Base-by-base conservation (phyloP, 352 stramenopile genomes). In the Globisporangium cylindrosporum region DNA sequence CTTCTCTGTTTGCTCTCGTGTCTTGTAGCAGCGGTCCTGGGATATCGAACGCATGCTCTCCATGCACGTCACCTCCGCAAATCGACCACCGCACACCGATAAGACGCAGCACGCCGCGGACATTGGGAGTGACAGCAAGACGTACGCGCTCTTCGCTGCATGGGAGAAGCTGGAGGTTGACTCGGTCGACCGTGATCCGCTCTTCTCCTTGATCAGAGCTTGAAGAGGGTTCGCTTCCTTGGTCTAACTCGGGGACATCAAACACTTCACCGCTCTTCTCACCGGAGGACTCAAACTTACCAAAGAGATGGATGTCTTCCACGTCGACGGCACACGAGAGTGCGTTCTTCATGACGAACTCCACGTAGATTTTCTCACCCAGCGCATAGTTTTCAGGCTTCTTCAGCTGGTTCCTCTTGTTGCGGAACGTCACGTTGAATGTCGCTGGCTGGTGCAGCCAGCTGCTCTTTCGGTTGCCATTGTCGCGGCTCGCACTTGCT, bases 311-410 rank as follows among this genome's bases (percentile, higher is more conserved):
- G 67, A 95, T 89, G 55, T 89, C 75, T 32, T 91, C 81, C 9
- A 95, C 81, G 56, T 92, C 85, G 25, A 95, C 88, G 5, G 87
- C 88, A 64, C 86, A 94, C 15, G 86, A 93, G 2, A 95, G 73
- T 10, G 86, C 82, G 61, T 95, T 95, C 66, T 94, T 93, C 83
- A 95, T 91, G 43, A 92, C 80, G 69, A 95, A 94, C 62, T 95
- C 88, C 7, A 95, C 88, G 59, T 93, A 95, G 27, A 95, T 91
- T 60, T 81, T 79, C 61, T 95, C 86, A 1, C 81, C 81, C 10
- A 91, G 62, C 9, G 89, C 80, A 25, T 94, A 94, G 54, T 87
- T 86, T 10, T 81, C 77, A 0, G 84, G 81, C 32, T 82, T 73
- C 22, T 73, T 66, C 5, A 70, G 54, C 59, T 62, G 68, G 34